These are phyloP conservation scores for Tolypocladium guangdongense DNA, from an alignment of 2,329 filamentous ascomycete genomes.

Conservation along the genomic window DNA sequence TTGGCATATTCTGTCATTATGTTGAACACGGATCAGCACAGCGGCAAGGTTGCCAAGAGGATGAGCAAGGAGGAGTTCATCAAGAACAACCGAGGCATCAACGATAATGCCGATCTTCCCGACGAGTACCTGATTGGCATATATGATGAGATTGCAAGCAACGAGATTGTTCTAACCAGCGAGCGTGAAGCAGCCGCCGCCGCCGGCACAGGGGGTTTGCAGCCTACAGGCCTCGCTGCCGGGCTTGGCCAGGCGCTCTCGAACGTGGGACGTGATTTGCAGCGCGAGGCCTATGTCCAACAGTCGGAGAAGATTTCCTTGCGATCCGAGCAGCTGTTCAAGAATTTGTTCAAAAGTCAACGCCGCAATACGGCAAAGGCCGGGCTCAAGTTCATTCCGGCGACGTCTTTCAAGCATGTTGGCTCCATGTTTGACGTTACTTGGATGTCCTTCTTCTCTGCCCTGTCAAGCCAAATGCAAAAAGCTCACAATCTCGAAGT, in stretches of 20 bases:
- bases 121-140: conserved; percentile 84
- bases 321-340: conserved; percentile 74
- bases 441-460: conserved; percentile 98
- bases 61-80: conserved; percentile 98
- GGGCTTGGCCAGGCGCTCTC: conserved; percentile 82
- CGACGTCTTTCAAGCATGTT: conserved; percentile 87
- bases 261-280: conserved; percentile 82
- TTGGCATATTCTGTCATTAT: conserved; percentile 93
- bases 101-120: conserved; percentile 87
- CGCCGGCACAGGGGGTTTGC: conserved; percentile 48
- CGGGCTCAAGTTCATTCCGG: conserved; percentile 72
- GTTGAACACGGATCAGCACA: conserved; percentile 93
- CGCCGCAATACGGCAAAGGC: conserved; percentile 63
- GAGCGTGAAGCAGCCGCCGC: conserved; percentile 85
- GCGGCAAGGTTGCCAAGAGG: conserved; percentile 66
- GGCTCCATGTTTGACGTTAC: conserved; percentile 98
- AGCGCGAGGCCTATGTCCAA: conserved; percentile 86
- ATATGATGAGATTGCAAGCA: conserved; percentile 80
- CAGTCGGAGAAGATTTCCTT: conserved; percentile 85
- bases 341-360: conserved; percentile 83
- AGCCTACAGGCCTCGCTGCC: conserved; percentile 63
- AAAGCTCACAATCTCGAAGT: conserved; percentile 88
- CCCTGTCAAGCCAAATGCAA: conserved; percentile 85
- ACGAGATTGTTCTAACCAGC: conserved; percentile 91
- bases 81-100: conserved; percentile 97